phyloP scores from a whole-genome alignment of 805 yeast species.

The Saccharomycopsis oosterbeekiorum region DNA sequence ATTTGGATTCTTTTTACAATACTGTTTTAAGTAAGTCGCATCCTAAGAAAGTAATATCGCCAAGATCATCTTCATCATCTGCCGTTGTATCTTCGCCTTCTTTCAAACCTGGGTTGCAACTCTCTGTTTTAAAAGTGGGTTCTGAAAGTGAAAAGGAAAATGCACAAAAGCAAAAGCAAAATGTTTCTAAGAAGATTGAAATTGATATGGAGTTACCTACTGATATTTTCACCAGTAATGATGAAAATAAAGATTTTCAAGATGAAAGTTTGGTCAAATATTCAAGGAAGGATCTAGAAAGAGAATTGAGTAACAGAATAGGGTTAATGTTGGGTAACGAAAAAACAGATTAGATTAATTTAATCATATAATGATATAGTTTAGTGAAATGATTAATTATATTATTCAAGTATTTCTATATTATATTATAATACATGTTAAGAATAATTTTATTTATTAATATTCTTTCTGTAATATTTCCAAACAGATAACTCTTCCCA shows the following conservation, averaged over 20 bases:
- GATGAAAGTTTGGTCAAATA: neutral
- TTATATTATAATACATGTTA: neutral
- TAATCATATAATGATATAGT: too few species aligned
- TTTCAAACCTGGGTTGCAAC: neutral
- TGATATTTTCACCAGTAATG: neutral
- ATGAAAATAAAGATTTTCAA: neutral
- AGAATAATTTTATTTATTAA: neutral
- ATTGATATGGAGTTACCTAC: neutral
- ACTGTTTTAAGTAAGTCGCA: neutral
- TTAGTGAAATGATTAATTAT: too few species aligned
- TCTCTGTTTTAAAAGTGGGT: neutral
- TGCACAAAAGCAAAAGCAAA: neutral
- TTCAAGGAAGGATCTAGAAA: neutral
- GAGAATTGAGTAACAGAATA: neutral
- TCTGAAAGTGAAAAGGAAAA: neutral
- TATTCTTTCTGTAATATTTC: slow-evolving; percentile 32
- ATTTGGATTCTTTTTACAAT: neutral
- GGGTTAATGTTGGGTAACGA: neutral
- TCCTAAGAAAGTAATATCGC: neutral
- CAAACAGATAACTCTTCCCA: slow-evolving; percentile 87
- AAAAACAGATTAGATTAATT: neutral
- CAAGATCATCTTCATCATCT: neutral
- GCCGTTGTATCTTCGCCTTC: neutral
- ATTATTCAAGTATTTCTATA: neutral
- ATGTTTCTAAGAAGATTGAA: neutral